A percentile compares a stretch with the other conserved stretches of the same genome.
Evolutionary conservation across 2,329 filamentous ascomycete species (phyloP).

Genomic region (Botrytis fabae): DNA sequence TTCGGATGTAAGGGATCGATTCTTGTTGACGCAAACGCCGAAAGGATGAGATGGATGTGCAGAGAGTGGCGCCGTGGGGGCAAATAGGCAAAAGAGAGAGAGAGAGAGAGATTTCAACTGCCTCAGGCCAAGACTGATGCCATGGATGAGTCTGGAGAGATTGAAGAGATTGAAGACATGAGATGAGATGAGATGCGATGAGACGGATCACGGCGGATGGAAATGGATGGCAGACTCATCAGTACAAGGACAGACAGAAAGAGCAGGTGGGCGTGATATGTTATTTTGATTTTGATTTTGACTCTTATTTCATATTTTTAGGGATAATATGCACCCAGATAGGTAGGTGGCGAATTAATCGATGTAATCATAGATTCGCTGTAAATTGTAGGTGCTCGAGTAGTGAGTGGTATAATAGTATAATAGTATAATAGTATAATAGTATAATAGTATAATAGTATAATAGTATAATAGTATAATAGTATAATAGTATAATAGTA

Average conservation of each 20-base stretch:
- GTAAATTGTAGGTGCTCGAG: not conserved
- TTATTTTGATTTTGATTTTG: no score
- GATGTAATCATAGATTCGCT: not conserved
- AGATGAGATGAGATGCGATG: not conserved
- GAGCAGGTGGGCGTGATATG: no score
- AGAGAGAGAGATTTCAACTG: not conserved
- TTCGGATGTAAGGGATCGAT: constrained; percentile 11
- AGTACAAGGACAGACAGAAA: no score
- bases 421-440: no score
- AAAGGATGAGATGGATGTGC: not conserved
- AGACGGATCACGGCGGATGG: no score
- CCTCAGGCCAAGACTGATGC: constrained; percentile 1
- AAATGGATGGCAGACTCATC: not conserved
- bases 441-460: no score
- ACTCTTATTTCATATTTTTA: no score
- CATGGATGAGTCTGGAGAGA: not conserved
- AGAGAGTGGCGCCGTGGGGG: not conserved
- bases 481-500: no score
- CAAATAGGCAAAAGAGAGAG: no score
- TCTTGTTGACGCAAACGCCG: constrained; percentile 5
- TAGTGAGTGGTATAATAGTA: no score
- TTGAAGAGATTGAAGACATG: not conserved
- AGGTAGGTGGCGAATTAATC: not conserved
- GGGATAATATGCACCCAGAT: no score
- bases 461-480: no score